Conservation (phyloP, 352 stramenopile species). For the Phytopythium delawarense region DNA sequence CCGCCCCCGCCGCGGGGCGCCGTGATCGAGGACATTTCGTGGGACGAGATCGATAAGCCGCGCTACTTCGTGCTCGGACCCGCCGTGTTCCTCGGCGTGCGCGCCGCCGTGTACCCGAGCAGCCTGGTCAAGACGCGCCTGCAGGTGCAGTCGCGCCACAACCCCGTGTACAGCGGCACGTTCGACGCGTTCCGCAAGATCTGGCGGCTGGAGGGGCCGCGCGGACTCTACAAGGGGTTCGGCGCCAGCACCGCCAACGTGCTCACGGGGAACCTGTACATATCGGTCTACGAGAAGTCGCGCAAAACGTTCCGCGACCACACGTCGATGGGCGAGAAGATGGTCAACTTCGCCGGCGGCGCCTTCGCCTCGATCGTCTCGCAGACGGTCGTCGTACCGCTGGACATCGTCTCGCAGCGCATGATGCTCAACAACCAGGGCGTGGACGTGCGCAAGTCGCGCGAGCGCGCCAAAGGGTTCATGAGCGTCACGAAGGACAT, state of each 20-base stretch:
- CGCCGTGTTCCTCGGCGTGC: constrained; percentile 78
- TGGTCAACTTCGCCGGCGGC: constrained; percentile 73
- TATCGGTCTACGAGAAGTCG: constrained; percentile 84
- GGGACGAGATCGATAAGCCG: constrained; percentile 87
- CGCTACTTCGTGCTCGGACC: constrained; percentile 85
- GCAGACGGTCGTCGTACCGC: constrained; percentile 82
- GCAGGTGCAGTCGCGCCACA: constrained; percentile 73
- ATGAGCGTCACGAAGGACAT: constrained; percentile 57
- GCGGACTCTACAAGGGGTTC: constrained; percentile 86
- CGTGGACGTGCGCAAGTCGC: constrained; percentile 48
- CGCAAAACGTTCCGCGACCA: constrained; percentile 64
- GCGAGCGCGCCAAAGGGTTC: constrained; percentile 54
- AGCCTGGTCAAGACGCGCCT: constrained; percentile 88
- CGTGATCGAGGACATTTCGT: constrained; percentile 77
- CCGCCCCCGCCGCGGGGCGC: neutral
- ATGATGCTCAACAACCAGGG: constrained; percentile 88
- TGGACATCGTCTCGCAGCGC: constrained; percentile 87
- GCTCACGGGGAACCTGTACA: constrained; percentile 87
- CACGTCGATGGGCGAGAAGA: constrained; percentile 57
- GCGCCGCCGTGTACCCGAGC: constrained; percentile 81
- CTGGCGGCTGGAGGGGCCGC: constrained; percentile 62
- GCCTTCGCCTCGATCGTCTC: constrained; percentile 75
- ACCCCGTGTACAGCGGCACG: constrained; percentile 74
- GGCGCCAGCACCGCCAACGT: constrained; percentile 84
- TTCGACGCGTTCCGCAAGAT: constrained; percentile 86